Conservation (phyloP, 257 asterid species). For the Primulina tabacum region DNA sequence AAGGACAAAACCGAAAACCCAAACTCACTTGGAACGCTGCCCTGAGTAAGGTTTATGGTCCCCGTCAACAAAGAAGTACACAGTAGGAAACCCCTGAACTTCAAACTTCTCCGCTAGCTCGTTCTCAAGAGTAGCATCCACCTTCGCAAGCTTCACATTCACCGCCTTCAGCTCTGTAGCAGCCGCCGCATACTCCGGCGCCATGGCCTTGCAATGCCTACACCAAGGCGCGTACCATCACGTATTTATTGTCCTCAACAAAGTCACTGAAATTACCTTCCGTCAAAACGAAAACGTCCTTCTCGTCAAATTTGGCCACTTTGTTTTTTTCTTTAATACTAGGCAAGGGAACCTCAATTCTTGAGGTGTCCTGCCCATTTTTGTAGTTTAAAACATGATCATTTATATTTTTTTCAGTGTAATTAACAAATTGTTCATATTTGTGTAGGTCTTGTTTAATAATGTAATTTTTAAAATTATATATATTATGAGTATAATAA, state of each 20-base stretch:
- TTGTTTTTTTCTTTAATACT: too few species aligned
- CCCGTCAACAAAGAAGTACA: constrained; percentile 76
- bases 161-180: constrained; percentile 72
- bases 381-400: too few species aligned
- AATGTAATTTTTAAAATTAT: too few species aligned
- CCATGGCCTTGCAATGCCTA: constrained; percentile 79
- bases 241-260: constrained; percentile 62
- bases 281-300: constrained; percentile 73
- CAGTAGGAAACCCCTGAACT: constrained; percentile 80
- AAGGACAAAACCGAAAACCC: not conserved
- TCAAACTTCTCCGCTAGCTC: constrained; percentile 74
- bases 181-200: constrained; percentile 97
- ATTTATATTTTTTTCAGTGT: too few species aligned
- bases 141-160: constrained; percentile 78
- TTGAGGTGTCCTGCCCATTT: too few species aligned
- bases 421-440: too few species aligned
- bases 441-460: too few species aligned
- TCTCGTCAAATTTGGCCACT: constrained; percentile 56
- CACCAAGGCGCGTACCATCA: constrained; percentile 99
- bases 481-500: too few species aligned
- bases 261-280: constrained; percentile 69
- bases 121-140: constrained; percentile 76
- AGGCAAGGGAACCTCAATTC: too few species aligned
- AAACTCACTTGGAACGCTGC: constrained; percentile 77
- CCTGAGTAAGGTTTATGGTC: constrained; percentile 68